Conservation (phyloP, 257 asterid genomes). For the Ophiorrhiza pumila region DNA sequence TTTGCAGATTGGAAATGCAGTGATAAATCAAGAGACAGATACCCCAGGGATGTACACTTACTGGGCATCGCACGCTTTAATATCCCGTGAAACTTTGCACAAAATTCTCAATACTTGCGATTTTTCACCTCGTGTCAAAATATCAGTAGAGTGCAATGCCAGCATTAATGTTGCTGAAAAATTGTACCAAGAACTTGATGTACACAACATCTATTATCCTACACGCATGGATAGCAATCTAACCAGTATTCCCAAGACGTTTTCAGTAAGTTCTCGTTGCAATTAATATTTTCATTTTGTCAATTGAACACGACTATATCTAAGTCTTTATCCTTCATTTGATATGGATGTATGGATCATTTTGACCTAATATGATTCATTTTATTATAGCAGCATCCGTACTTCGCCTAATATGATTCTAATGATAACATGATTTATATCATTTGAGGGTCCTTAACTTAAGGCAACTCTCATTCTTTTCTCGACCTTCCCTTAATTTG, state of each 20-base stretch:
- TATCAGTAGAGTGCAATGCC: conserved; percentile 23
- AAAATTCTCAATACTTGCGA: conserved; percentile 40
- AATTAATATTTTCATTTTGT: too few relatives aligned
- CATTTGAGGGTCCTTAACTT: too few relatives aligned
- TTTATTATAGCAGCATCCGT: too few relatives aligned
- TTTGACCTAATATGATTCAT: too few relatives aligned
- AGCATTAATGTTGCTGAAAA: conserved; percentile 26
- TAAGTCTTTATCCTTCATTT: too few relatives aligned
- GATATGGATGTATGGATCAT: too few relatives aligned
- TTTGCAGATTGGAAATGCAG: conserved; percentile 79
- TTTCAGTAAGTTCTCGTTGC: conserved; percentile 35
- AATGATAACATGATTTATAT: too few relatives aligned
- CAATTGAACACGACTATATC: too few relatives aligned
- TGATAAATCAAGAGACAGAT: conserved; percentile 65
- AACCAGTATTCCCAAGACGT: conserved; percentile 45
- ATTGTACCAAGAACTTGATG: conserved; percentile 23
- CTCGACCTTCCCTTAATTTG: too few relatives aligned
- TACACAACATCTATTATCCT: conserved; percentile 64
- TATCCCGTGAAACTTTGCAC: conserved; percentile 40
- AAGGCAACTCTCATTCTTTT: too few relatives aligned
- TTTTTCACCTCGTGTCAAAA: conserved; percentile 32
- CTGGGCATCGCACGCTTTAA: conserved; percentile 56
- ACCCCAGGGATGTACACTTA: conserved; percentile 58
- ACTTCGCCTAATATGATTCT: too few relatives aligned
- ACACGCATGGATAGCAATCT: conserved; percentile 38